Conservation (phyloP, 768 basidiomycete species). For the Boletus subparvulus region DNA sequence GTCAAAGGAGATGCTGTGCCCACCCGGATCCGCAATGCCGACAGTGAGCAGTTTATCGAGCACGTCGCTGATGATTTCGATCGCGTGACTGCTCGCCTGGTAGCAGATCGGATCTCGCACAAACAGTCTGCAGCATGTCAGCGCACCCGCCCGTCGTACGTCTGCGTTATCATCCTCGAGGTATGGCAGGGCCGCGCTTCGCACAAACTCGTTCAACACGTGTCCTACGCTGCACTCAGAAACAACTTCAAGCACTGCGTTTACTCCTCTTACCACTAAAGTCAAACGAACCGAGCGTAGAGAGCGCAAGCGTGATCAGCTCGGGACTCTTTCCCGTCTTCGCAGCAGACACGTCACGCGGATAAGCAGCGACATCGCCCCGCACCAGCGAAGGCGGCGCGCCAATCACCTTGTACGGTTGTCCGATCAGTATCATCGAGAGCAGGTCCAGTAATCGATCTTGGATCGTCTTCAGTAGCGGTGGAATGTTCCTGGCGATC, state of each 20-base stretch:
- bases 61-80: conserved; percentile 97
- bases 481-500: conserved; percentile 85
- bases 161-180: conserved; percentile 90
- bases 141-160: conserved; percentile 84
- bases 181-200: conserved; percentile 86
- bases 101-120: conserved; percentile 94
- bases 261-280: conserved; percentile 67
- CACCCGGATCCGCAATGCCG: conserved; percentile 94
- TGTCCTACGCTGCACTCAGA: conserved; percentile 56
- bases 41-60: conserved; percentile 93
- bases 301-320: conserved; percentile 76
- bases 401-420: conserved; percentile 84
- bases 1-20: neutral
- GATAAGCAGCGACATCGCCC: conserved; percentile 47
- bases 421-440: conserved; percentile 77
- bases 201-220: conserved; percentile 92
- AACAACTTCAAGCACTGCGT: conserved; percentile 3
- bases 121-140: conserved; percentile 90
- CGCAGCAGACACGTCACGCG: conserved; percentile 53
- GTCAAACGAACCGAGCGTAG: conserved; percentile 88
- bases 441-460: conserved; percentile 89
- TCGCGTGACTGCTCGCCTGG: conserved; percentile 93
- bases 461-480: conserved; percentile 89
- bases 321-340: conserved; percentile 65
- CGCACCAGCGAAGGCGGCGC: conserved; percentile 67